Percentiles rank a stretch among this genome's conserved stretches.
phyloP scores from a whole-genome alignment of 1,284 basidiomycete species.

The Ceratobasidium sp. region DNA sequence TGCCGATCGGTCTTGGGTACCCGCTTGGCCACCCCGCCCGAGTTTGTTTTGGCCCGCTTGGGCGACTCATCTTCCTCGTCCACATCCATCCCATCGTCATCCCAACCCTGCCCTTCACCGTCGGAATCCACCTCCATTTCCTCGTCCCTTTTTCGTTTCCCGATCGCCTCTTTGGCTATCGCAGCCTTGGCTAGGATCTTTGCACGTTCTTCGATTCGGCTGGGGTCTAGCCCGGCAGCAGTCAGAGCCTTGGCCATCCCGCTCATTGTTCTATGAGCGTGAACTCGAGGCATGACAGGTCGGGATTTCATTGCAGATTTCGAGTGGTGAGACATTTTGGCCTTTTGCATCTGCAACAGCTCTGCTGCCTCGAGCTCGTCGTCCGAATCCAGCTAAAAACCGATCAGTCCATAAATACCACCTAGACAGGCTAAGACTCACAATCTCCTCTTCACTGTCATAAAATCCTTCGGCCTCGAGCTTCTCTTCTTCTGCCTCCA shows the following conservation, averaged over 20 bases:
- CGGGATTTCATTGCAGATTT: conserved; percentile 92
- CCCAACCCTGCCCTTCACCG: conserved; percentile 50
- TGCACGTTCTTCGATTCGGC: conserved; percentile 87
- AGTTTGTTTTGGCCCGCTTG: conserved; percentile 69
- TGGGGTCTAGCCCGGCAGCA: conserved; percentile 88
- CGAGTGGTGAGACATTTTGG: conserved; percentile 76
- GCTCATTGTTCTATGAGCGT: conserved; percentile 82
- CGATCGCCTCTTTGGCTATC: conserved; percentile 60
- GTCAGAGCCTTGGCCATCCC: conserved; percentile 86
- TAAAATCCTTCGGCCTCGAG: conserved; percentile 96
- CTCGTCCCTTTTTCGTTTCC: conserved; percentile 66
- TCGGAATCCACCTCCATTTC: conserved; percentile 65
- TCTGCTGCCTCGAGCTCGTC: conserved; percentile 82
- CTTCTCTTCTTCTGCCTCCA: conserved; percentile 96
- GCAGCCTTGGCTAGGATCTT: conserved; percentile 80
- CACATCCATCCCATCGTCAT: conserved; percentile 50
- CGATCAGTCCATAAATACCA: neutral
- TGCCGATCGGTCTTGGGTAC: conserved; percentile 75
- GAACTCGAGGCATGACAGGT: conserved; percentile 84
- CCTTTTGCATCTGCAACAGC: conserved; percentile 72
- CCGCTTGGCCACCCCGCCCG: conserved; percentile 61
- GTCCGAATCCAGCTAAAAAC: conserved; percentile 82
- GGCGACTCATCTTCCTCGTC: conserved; percentile 56
- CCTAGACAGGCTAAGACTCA: conserved; percentile 52
- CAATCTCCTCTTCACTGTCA: conserved; percentile 85